Conservation (phyloP, 177 flowering plant species). For the Vitis hybrid region DNA sequence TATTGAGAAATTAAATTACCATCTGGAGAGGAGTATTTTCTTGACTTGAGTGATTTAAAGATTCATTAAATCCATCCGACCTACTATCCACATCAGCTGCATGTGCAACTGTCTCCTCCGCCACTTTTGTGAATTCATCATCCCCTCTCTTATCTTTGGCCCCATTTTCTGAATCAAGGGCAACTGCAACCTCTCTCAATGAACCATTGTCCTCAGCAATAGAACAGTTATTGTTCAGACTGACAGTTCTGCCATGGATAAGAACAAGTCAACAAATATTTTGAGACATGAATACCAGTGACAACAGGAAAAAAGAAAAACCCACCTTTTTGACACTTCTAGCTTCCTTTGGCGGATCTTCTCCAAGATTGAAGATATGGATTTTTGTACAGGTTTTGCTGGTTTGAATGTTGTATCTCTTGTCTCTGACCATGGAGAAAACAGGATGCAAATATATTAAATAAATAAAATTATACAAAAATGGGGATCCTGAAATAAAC, state of each 20-base stretch:
- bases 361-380: slow-evolving; percentile 79
- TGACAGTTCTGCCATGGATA: slow-evolving; percentile 30
- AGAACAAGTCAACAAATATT: neutral
- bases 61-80: slow-evolving; percentile 15
- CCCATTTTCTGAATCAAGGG: slow-evolving; percentile 17
- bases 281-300: neutral
- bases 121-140: slow-evolving; percentile 11
- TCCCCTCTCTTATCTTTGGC: slow-evolving; percentile 7
- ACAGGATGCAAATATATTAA: neutral
- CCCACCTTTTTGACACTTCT: slow-evolving; percentile 69
- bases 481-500: neutral
- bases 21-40: slow-evolving; percentile 11
- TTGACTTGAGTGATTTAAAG: slow-evolving; percentile 16
- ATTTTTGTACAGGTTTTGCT: slow-evolving; percentile 59
- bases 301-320: neutral
- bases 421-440: slow-evolving; percentile 44
- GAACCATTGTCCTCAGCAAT: slow-evolving; percentile 15
- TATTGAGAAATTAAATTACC: slow-evolving; percentile 15
- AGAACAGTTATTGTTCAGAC: slow-evolving; percentile 9
- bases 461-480: neutral
- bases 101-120: slow-evolving; percentile 19
- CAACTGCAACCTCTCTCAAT: slow-evolving; percentile 17
- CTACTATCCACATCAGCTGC: slow-evolving; percentile 10
- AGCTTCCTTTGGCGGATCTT: slow-evolving; percentile 80
- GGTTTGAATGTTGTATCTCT: slow-evolving; percentile 76